Conservation (phyloP, 495 filamentous ascomycete genomes). For the Bombardia bombarda region DNA sequence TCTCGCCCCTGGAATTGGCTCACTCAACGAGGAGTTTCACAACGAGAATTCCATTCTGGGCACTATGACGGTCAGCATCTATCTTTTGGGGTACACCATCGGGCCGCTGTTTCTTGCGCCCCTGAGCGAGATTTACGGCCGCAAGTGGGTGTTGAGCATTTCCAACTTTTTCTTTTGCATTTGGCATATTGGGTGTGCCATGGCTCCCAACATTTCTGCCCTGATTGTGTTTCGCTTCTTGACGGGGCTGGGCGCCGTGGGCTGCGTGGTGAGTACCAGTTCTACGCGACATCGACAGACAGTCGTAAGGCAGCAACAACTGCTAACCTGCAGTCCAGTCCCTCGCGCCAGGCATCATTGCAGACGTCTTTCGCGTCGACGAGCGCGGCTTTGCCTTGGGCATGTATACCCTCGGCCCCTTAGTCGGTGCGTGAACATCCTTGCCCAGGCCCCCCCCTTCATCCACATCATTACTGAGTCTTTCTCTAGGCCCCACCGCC, state of each 20-base stretch:
- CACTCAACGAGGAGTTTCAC: constrained; percentile 46
- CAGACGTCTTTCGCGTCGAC: constrained; percentile 47
- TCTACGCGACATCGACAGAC: neutral
- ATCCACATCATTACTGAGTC: neutral
- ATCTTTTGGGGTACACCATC: constrained; percentile 35
- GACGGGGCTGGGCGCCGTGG: constrained; percentile 36
- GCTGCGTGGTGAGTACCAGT: constrained; percentile 18
- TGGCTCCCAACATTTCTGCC: constrained; percentile 47
- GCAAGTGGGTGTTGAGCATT: constrained; percentile 50
- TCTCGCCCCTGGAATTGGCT: constrained; percentile 51
- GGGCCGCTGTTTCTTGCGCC: constrained; percentile 54
- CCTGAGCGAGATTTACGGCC: constrained; percentile 67
- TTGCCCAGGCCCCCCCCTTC: constrained; percentile 14
- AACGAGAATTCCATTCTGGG: constrained; percentile 27
- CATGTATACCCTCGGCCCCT: constrained; percentile 36
- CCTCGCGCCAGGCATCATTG: constrained; percentile 49
- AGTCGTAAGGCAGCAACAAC: too few relatives aligned
- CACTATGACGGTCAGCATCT: constrained; percentile 35
- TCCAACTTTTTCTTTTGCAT: constrained; percentile 61
- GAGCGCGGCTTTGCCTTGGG: constrained; percentile 52
- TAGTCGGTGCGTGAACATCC: constrained; percentile 40
- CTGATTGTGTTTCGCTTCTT: constrained; percentile 61
- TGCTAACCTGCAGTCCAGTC: constrained; percentile 16
- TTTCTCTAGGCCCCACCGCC: constrained; percentile 35
- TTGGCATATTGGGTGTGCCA: constrained; percentile 63